A percentile compares a stretch with the other conserved stretches of the same genome.
Evolutionary conservation across 2,329 filamentous ascomycete genomes (phyloP).

Genomic region (Byssothecium circinans): DNA sequence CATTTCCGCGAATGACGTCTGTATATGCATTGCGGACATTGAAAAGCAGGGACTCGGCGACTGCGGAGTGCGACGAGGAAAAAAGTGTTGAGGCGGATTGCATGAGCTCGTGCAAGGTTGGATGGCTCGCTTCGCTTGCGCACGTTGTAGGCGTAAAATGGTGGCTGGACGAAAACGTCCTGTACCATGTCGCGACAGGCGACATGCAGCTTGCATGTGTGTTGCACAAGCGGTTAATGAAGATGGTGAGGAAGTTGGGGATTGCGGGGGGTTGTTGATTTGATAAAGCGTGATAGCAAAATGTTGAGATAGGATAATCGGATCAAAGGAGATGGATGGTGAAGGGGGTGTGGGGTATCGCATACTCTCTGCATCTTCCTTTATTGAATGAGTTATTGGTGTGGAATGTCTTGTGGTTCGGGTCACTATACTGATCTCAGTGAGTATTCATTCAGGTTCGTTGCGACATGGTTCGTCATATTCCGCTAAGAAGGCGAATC

Average conservation of each 20-base stretch:
- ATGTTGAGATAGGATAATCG: slow-evolving; percentile 1
- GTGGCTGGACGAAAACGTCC: neutral
- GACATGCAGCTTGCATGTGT: neutral
- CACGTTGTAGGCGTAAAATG: neutral
- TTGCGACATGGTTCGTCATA: neutral
- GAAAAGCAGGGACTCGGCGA: no score
- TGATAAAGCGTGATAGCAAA: neutral
- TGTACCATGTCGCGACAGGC: neutral
- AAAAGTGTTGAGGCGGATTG: neutral
- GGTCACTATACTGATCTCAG: no score
- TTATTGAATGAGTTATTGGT: no score
- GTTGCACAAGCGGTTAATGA: neutral
- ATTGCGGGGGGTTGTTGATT: neutral
- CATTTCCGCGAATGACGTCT: no score
- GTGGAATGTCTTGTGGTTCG: no score
- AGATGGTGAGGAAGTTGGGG: neutral
- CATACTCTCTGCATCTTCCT: no score
- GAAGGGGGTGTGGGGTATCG: slow-evolving; percentile 1
- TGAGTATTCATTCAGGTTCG: neutral
- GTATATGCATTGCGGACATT: no score
- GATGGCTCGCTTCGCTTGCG: neutral
- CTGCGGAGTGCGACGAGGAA: neutral
- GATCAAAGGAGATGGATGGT: neutral
- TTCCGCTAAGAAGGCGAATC: neutral
- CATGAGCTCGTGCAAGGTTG: neutral